Percentiles rank a stretch among this genome's conserved stretches.
These are phyloP conservation scores for Rhynchospora tenuis DNA, from an alignment of 176 grass and related monocot genomes.

Conservation along the genomic window DNA sequence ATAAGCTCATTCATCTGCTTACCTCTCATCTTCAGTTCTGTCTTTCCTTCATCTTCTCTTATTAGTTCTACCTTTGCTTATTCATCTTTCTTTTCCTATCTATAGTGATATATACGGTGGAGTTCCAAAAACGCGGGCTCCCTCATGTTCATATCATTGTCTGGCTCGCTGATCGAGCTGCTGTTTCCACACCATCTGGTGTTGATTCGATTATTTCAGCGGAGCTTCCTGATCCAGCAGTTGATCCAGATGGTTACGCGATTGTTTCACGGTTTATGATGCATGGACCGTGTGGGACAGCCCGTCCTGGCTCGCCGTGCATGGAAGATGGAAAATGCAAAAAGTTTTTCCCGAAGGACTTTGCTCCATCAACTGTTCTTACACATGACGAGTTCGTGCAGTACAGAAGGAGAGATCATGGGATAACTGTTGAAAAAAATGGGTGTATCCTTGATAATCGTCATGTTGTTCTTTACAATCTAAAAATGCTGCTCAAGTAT, in stretches of 20 bases:
- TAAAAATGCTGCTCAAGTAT: too few relatives aligned
- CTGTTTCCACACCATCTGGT: not conserved
- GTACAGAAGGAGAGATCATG: not conserved
- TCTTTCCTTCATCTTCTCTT: too few relatives aligned
- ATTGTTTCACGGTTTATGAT: not conserved
- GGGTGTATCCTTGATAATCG: too few relatives aligned
- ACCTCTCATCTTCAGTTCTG: too few relatives aligned
- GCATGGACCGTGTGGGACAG: not conserved
- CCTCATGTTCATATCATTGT: too few relatives aligned
- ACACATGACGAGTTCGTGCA: conserved; percentile 13
- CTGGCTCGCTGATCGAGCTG: not conserved
- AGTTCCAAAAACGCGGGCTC: too few relatives aligned
- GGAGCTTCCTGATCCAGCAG: not conserved
- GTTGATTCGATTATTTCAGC: not conserved
- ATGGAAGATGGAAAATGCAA: too few relatives aligned
- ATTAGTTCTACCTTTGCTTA: too few relatives aligned
- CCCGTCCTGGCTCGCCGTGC: too few relatives aligned
- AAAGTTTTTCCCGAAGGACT: not conserved
- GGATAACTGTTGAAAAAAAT: not conserved
- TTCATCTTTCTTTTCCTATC: too few relatives aligned
- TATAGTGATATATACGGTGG: conserved; percentile 12
- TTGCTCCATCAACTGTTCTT: not conserved
- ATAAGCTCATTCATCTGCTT: too few relatives aligned
- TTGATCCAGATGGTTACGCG: not conserved
- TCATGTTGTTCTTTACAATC: too few relatives aligned